Conservation (phyloP, 371 early-diverging fungal species). For the Rhizoclosmatium hyalinum region DNA sequence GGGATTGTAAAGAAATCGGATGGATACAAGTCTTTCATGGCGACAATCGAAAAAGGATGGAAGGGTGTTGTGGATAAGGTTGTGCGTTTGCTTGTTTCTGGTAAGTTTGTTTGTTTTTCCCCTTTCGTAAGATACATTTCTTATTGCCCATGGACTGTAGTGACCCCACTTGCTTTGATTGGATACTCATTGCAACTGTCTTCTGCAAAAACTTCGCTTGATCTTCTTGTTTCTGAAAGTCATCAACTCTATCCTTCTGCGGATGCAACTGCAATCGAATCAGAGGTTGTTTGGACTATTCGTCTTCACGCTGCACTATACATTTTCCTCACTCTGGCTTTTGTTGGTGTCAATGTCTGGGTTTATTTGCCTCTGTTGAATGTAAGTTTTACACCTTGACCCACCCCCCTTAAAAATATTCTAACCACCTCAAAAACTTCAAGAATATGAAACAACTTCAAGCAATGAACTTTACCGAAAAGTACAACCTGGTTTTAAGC, state of each 20-base stretch:
- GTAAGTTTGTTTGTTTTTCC: not conserved
- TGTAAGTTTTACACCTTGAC: not conserved
- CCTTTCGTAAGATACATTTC: not conserved
- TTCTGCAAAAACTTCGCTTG: not conserved
- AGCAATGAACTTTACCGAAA: not conserved
- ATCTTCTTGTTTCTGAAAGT: not conserved
- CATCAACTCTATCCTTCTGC: not conserved
- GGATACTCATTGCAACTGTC: slow-evolving; percentile 8
- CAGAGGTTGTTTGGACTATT: not conserved
- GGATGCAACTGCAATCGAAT: not conserved
- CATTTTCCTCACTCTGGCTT: slow-evolving; percentile 6
- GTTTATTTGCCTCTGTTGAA: slow-evolving; percentile 17
- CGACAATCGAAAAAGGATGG: not conserved
- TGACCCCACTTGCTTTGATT: slow-evolving; percentile 19
- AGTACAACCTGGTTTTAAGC: not conserved
- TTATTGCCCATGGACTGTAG: not conserved
- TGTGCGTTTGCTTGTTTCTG: not conserved
- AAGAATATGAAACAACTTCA: not conserved
- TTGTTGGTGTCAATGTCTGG: not conserved
- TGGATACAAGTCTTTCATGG: not conserved
- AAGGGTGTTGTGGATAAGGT: no score
- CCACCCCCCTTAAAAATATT: not conserved
- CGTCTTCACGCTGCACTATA: not conserved
- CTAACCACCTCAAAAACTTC: not conserved
- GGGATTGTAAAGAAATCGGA: not conserved